phyloP scores from a whole-genome alignment of 768 basidiomycete genomes.

The Amanita fuliginea region DNA sequence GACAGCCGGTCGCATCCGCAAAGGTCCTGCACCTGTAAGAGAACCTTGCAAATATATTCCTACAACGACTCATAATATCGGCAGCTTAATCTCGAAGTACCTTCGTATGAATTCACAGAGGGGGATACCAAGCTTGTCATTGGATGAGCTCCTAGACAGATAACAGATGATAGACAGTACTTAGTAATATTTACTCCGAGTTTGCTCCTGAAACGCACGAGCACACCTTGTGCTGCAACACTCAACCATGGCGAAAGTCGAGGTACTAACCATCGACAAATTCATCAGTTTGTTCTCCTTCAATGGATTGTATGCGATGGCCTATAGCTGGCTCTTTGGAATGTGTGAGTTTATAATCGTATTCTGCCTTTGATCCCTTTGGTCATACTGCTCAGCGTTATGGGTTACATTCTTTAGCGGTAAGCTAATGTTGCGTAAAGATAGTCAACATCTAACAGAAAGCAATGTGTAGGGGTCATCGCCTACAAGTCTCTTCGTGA shows the following conservation, averaged over 20 bases:
- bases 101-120: conserved; percentile 80
- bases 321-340: conserved; percentile 56
- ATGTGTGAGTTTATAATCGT: conserved; percentile 46
- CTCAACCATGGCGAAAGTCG: conserved; percentile 19
- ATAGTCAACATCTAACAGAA: neutral
- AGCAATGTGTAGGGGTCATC: conserved; percentile 35
- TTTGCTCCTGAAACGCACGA: neutral
- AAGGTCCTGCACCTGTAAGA: conserved; percentile 91
- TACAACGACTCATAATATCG: conserved; percentile 7
- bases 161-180: neutral
- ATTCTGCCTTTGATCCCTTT: neutral
- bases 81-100: conserved; percentile 91
- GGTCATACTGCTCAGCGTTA: conserved; percentile 21
- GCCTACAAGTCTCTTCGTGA: conserved; percentile 48
- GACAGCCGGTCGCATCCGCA: conserved; percentile 85
- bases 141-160: conserved; percentile 34
- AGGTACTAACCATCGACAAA: conserved; percentile 24
- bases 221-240: neutral
- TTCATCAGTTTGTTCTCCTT: conserved; percentile 22
- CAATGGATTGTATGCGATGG: conserved; percentile 37
- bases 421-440: conserved; percentile 7
- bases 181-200: neutral
- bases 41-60: conserved; percentile 1
- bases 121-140: conserved; percentile 79
- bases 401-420: conserved; percentile 69